Base-by-base conservation (phyloP, 176 grass and related monocot species). In the Oryza rufipogon region DNA sequence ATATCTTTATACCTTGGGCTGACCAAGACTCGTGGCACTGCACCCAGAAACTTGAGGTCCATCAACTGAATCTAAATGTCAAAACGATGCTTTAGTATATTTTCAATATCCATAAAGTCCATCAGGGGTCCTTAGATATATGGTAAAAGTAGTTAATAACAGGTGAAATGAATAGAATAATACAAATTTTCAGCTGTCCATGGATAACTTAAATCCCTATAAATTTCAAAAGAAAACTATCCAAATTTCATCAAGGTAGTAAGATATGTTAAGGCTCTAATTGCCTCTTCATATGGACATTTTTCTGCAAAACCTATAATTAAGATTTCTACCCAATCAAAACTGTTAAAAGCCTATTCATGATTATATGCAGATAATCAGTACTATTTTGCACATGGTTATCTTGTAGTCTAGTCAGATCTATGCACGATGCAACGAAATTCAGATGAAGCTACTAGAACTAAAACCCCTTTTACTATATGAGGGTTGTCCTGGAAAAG, bases 1-100 rank as follows among this genome's bases (percentile, higher is more conserved):
- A 66, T 65, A 82, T 63, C 86, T 69, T 38, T 38, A 38, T 79
- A 95, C 92, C 85, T 81, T 86, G 22, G 87, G 76, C 52, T 88
- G 87, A 63, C 64, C 83, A 81, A 80, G 69, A 60, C 70, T 77
- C 65, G 86, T 45, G 76, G 54, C 74, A 61, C 73, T 82, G 46
- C 48, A 20, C 77, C 88, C 60, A 22, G 60, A 76, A 83, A 58
- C 39, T 63, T 91, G 81, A 39, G 87, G 25, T 63, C 25, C 77
- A 58, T 78, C 76, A 66, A 44, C 84, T 82, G 66, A 63, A 77
- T 86, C 68, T 30, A 68, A 77, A 76, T 61, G 64, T n/a, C 68
- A 38, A 51, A 77, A 82, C 0, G 6, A 71, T 33, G 33, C 34
- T 34, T 66, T 68, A 45, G 77, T 49, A 69, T 63, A 84, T 75